A percentile compares a stretch with the other conserved stretches of the same genome.
phyloP scores from a whole-genome alignment of 2,329 filamentous ascomycete genomes.

The Beauveria sp. region DNA sequence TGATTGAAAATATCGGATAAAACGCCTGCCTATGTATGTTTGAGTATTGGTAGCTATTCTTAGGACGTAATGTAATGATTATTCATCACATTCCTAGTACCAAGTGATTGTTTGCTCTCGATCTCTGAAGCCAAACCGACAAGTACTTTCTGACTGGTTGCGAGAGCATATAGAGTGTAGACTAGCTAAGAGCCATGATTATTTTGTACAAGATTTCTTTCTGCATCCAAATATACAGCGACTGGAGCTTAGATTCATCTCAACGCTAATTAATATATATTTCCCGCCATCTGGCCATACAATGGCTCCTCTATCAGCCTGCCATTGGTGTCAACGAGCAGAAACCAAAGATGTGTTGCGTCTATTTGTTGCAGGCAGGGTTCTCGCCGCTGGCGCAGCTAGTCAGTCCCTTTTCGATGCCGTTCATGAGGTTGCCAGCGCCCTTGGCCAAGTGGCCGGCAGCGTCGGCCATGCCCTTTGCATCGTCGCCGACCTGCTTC shows the following conservation, averaged over 20 bases:
- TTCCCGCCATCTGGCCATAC: too few relatives aligned
- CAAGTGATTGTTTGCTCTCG: background rate
- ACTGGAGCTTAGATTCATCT: too few relatives aligned
- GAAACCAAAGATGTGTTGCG: background rate
- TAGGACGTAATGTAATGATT: conserved; percentile 3
- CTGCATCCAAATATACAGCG: too few relatives aligned
- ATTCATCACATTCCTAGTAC: background rate
- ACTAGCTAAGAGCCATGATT: too few relatives aligned
- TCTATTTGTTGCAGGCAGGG: background rate
- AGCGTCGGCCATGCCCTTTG: background rate
- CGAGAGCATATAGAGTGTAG: too few relatives aligned
- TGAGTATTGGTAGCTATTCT: background rate
- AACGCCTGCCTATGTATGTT: background rate
- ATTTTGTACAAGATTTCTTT: too few relatives aligned
- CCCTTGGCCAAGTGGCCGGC: conserved; percentile 4
- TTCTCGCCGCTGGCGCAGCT: background rate
- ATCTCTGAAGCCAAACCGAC: too few relatives aligned
- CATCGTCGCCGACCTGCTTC: background rate
- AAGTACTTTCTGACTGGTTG: too few relatives aligned
- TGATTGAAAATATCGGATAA: background rate
- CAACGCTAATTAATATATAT: too few relatives aligned
- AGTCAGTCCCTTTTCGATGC: background rate
- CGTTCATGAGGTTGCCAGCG: background rate
- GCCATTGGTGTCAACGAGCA: background rate
- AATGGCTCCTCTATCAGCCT: too few relatives aligned